Evolutionary conservation across 805 yeast genomes (phyloP), one percentile per base, ranked within the genome.

Genomic region (Candida endomychidarum): DNA sequence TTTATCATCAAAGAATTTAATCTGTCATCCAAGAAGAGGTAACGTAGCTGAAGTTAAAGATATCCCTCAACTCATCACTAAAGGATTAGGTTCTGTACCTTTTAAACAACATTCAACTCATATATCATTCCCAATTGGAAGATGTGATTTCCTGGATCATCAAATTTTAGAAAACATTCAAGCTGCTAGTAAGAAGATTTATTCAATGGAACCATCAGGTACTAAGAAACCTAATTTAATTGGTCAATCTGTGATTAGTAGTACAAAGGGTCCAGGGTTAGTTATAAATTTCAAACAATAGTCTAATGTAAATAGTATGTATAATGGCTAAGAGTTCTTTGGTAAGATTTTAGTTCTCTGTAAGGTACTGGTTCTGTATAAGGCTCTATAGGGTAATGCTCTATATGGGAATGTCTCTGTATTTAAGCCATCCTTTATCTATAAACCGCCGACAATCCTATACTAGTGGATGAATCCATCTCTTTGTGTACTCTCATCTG

Each of bases 21-120:
- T 90, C 86, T 98, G 99, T 34, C 75, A 77, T 31, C 81, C 77
- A 10, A 89, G 88, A 66, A 84, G 81, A 56, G 96, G 96, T 12
- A 89, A 96, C 1, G 93, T 91, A 7, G 49, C 44, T 10, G 35
- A 28, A 4, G 67, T 83, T 1, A 75, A 77, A n/a, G 79, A 88
- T 52, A 65, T 88, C 21, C 67, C 65, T 15, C 59, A 60, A 6
- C 63, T 83, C 42, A 72, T 90, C 43, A 54, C 61, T 25, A 64
- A 70, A 7, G 78, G 80, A 36, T 63, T 79, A 31, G 93, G 93
- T 21, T 76, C 86, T 28, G 71, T 80, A 52, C 82, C 87, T 12
- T 88, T 86, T 72, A 86, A 86, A 70, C 95, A 89, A 64, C 76
- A 74, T 51, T 78, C 74, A 30, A 70, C 73, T 32, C 70, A 71